Evolutionary conservation across 257 asterid genomes (phyloP).

Genomic region (Anisodus acutangulus): DNA sequence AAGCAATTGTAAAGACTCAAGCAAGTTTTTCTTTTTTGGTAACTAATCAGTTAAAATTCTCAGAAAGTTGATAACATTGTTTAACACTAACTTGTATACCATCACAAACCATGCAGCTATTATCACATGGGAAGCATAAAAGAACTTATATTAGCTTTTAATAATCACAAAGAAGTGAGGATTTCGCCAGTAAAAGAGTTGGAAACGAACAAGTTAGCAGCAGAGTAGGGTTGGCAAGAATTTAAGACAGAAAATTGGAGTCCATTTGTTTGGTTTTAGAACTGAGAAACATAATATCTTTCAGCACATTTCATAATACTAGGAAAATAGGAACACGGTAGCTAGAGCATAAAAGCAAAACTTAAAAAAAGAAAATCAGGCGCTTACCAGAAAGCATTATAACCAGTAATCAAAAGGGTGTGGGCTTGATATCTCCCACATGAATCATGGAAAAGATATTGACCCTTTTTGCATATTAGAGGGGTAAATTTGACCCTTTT

Average conservation of each 20-base stretch:
- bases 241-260: no score
- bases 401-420: not conserved
- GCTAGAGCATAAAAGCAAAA: constrained; percentile 30
- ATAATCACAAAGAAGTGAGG: no score
- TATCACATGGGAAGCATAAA: not conserved
- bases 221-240: not conserved
- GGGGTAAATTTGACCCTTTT: not conserved
- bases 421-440: not conserved
- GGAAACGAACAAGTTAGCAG: not conserved
- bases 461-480: not conserved
- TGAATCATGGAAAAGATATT: constrained; percentile 2
- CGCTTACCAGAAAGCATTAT: not conserved
- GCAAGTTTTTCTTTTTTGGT: not conserved
- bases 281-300: not conserved
- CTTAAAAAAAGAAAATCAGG: not conserved
- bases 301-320: not conserved
- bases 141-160: not conserved
- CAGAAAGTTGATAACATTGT: not conserved
- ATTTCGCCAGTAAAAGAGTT: not conserved
- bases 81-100: not conserved
- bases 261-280: not conserved
- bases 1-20: not conserved
- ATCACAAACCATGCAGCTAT: not conserved
- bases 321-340: not conserved
- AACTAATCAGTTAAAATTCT: no score